Percentiles rank a stretch among this genome's conserved stretches.
These are phyloP conservation scores for Camellia granthamiana DNA, from an alignment of 148 eudicot genomes.

Conservation along the genomic window DNA sequence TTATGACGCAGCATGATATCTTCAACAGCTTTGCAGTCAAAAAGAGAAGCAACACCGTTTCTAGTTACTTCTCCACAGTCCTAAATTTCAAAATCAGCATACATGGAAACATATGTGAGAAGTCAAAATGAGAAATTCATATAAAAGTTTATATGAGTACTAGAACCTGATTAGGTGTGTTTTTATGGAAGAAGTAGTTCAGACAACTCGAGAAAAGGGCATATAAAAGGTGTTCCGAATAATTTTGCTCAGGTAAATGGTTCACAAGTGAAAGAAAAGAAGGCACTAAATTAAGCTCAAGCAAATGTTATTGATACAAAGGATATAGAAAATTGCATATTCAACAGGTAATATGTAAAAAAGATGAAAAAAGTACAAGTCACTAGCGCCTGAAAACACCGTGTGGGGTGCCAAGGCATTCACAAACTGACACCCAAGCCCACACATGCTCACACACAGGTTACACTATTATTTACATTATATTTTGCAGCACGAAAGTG, in stretches of 20 bases:
- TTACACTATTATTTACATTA: not conserved
- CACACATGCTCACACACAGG: not conserved
- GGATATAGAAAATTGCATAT: not conserved
- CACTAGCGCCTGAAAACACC: not conserved
- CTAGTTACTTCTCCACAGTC: slow-evolving; percentile 83
- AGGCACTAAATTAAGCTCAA: not conserved
- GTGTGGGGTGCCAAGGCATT: not conserved
- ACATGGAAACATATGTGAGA: not conserved
- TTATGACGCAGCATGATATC: slow-evolving; percentile 75
- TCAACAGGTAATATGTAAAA: not conserved
- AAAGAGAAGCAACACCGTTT: slow-evolving; percentile 50
- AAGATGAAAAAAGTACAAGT: not conserved
- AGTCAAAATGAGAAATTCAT: slow-evolving; percentile 12
- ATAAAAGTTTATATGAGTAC: not conserved
- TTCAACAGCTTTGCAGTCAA: slow-evolving; percentile 74
- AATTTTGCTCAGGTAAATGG: not conserved
- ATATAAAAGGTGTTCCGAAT: not conserved
- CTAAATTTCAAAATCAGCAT: slow-evolving; percentile 35
- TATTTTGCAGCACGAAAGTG: not conserved
- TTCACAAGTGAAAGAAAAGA: not conserved
- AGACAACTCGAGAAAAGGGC: not conserved
- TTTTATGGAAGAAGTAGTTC: not conserved
- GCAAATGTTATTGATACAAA: not conserved
- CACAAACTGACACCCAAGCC: not conserved
- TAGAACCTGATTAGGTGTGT: not conserved